phyloP scores from a whole-genome alignment of 495 filamentous ascomycete genomes.

The Hyaloscypha hepaticicola region DNA sequence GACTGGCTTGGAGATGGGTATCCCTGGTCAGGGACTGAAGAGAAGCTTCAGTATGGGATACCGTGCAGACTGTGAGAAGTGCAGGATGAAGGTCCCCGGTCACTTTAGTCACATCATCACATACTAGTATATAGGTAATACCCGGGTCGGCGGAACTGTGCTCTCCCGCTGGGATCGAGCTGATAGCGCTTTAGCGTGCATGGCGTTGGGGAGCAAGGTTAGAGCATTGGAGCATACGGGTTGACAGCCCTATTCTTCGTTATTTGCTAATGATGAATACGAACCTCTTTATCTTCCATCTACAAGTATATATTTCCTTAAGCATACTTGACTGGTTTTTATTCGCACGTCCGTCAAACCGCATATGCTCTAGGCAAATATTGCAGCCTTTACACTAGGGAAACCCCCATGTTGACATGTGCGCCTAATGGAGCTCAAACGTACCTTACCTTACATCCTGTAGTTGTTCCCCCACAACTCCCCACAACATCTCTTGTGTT shows the following conservation, averaged over 20 bases:
- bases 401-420: background rate
- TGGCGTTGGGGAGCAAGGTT: constrained; percentile 8
- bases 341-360: background rate
- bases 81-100: constrained; percentile 72
- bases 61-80: constrained; percentile 84
- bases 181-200: constrained; percentile 7
- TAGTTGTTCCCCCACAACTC: background rate
- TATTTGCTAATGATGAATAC: constrained; percentile 1
- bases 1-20: constrained; percentile 22
- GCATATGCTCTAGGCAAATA: background rate
- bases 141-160: background rate
- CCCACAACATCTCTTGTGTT: background rate
- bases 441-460: too few relatives aligned
- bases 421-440: background rate
- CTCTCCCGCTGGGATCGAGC: constrained; percentile 15
- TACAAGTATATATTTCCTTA: background rate
- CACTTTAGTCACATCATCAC: constrained; percentile 83
- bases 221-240: background rate
- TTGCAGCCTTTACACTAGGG: background rate
- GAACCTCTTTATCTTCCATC: background rate
- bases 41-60: constrained; percentile 79
- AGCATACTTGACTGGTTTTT: background rate
- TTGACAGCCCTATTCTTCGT: background rate
- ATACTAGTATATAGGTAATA: constrained; percentile 21
- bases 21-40: constrained; percentile 46